These are phyloP conservation scores for Hygrocybe coccinea DNA, from an alignment of 768 basidiomycete species.

Conservation along the genomic window DNA sequence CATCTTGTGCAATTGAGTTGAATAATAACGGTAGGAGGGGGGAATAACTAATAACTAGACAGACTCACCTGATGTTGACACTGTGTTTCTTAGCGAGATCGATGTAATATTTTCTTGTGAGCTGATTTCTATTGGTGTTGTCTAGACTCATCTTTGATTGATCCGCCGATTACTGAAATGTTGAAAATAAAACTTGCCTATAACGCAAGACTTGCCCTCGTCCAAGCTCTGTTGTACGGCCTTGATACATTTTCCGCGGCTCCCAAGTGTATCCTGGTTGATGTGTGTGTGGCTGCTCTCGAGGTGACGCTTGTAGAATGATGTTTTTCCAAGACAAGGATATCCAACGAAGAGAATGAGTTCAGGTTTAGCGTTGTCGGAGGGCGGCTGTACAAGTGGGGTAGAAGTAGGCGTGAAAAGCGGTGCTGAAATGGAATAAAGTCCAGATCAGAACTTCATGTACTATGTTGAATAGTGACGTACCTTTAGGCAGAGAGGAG, in stretches of 20 bases:
- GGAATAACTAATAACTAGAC: background rate
- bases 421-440: constrained; percentile 38
- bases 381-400: constrained; percentile 41
- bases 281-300: constrained; percentile 68
- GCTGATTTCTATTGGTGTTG: constrained; percentile 81
- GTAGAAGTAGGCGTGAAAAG: constrained; percentile 46
- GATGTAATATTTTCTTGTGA: constrained; percentile 68
- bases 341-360: constrained; percentile 50
- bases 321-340: constrained; percentile 70
- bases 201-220: constrained; percentile 61
- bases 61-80: constrained; percentile 51
- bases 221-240: constrained; percentile 52
- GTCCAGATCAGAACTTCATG: constrained; percentile 4
- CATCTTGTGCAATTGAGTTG: constrained; percentile 48
- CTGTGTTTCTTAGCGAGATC: constrained; percentile 54
- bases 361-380: constrained; percentile 30
- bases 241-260: constrained; percentile 70
- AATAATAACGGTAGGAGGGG: background rate
- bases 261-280: constrained; percentile 79
- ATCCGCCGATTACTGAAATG: background rate
- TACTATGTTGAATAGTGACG: constrained; percentile 8
- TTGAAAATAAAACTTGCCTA: constrained; percentile 50
- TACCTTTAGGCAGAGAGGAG: constrained; percentile 39
- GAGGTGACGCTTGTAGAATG: constrained; percentile 73
- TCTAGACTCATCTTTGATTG: constrained; percentile 42